Evolutionary conservation across 2,329 filamentous ascomycete species (phyloP), one percentile per base, ranked within the genome.

Genomic region (Harringtonia aguacate): DNA sequence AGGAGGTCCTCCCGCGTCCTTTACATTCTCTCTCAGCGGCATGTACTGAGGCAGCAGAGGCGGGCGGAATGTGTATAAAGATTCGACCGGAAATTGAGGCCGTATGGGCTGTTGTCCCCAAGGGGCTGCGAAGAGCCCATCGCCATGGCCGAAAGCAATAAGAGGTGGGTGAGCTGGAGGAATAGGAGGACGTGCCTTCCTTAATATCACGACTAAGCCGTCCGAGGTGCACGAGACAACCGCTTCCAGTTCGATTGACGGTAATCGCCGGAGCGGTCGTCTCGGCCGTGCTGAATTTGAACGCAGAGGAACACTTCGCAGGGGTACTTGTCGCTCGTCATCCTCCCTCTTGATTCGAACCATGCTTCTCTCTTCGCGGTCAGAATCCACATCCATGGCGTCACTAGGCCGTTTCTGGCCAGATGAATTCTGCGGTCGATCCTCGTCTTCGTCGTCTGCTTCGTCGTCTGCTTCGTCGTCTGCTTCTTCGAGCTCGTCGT

Each of bases 141-240:
- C 77, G 33, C 72, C 66, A 42, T 65, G 66, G 43, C 72, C 70
- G 28, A 64, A 62, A 30, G 61, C 69, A 4, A 68, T 57, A 22
- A 63, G 58, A 13, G 73, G 68, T 9, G 71, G 69, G 44, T 77
- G 68, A 4, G 72, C 61, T 13, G 68, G 66, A 4, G 82, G 83
- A 38, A 88, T 77, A 8, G 78, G 70, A 4, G 85, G 81, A 22
- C 84, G 75, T 21, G 86, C 86, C 50, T 75, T 77, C 45, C 87
- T 77, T 14, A 94, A 66, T 40, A 90, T 80, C 8, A 94, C 86
- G 3, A 94, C 86, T 1, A 94, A 68, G 1, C 87, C 87, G 58
- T 94, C 87, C 0, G 87, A 94, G 3, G 86, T 87, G 62, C 87
- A 94, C 1, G 87, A 94, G 6, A 94, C 81, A n/a, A 94, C 86